Evolutionary conservation across 1,284 basidiomycete genomes (phyloP).

Genomic region (Malassezia arunalokei): DNA sequence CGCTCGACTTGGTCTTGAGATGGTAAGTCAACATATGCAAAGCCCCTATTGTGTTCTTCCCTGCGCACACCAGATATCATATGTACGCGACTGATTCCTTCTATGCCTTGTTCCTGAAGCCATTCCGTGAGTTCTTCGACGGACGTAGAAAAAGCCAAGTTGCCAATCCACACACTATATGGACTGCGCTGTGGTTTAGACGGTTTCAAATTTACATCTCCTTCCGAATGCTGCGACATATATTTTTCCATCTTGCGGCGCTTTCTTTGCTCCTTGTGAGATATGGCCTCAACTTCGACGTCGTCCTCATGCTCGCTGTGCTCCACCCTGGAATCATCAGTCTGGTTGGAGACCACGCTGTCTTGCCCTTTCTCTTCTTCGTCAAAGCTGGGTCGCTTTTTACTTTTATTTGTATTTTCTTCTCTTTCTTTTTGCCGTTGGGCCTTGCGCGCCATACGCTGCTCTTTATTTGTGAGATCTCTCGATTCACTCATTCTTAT

Average conservation of each 20-base stretch:
- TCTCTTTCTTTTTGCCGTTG: constrained; percentile 8
- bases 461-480: constrained; percentile 34
- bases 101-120: constrained; percentile 29
- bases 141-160: constrained; percentile 35
- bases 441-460: constrained; percentile 21
- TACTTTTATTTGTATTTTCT: not conserved
- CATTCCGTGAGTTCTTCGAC: constrained; percentile 27
- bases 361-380: not conserved
- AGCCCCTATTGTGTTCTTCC: constrained; percentile 53
- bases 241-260: constrained; percentile 22
- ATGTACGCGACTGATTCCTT: constrained; percentile 51
- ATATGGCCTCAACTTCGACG: constrained; percentile 51
- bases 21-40: constrained; percentile 88
- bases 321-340: not conserved
- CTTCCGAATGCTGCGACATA: not conserved
- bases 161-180: constrained; percentile 54
- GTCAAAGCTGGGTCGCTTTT: not conserved
- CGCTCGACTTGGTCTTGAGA: constrained; percentile 60
- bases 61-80: constrained; percentile 49
- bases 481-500: not conserved
- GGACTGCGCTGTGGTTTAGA: constrained; percentile 45
- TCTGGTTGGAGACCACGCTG: not conserved
- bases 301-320: not conserved
- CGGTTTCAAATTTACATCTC: not conserved
- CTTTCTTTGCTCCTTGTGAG: constrained; percentile 39